Percentiles rank a stretch among this genome's conserved stretches.
phyloP scores from a whole-genome alignment of 208 protist species.

The Naegleria fowleri region DNA sequence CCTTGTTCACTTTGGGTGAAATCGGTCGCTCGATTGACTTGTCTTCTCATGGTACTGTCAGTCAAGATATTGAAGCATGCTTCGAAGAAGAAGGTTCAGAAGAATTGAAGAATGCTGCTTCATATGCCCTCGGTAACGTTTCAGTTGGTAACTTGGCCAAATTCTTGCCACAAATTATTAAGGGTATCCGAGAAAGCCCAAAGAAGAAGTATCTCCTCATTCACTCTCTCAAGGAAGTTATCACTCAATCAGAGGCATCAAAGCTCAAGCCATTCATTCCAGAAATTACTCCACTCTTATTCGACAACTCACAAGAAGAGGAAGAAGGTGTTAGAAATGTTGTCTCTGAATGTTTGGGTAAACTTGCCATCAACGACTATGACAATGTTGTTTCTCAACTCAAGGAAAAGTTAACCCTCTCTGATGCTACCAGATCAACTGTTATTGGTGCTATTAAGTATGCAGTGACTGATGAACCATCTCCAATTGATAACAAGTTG shows the following conservation, averaged over 20 bases:
- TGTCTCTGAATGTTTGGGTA: slow-evolving; percentile 70
- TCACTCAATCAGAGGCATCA: neutral
- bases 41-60: neutral
- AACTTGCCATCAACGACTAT: slow-evolving; percentile 57
- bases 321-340: slow-evolving; percentile 69
- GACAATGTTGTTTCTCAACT: slow-evolving; percentile 47
- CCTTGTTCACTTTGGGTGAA: slow-evolving; percentile 53
- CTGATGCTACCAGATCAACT: slow-evolving; percentile 35
- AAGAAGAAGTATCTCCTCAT: slow-evolving; percentile 67
- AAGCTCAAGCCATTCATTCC: slow-evolving; percentile 24
- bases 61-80: slow-evolving; percentile 33
- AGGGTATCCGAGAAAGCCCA: slow-evolving; percentile 47
- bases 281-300: slow-evolving; percentile 40
- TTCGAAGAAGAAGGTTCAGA: slow-evolving; percentile 53
- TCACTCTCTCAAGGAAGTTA: slow-evolving; percentile 60
- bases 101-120: slow-evolving; percentile 61
- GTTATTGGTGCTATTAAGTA: slow-evolving; percentile 60
- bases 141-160: slow-evolving; percentile 49
- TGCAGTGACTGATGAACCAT: slow-evolving; percentile 43
- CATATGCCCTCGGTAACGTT: slow-evolving; percentile 55
- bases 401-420: slow-evolving; percentile 12
- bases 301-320: slow-evolving; percentile 42
- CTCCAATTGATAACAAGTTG: slow-evolving; percentile 23
- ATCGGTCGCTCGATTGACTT: slow-evolving; percentile 56
- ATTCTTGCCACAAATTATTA: slow-evolving; percentile 58